Evolutionary conservation across 306 rosid species (phyloP).

Genomic region (Prunus mira): DNA sequence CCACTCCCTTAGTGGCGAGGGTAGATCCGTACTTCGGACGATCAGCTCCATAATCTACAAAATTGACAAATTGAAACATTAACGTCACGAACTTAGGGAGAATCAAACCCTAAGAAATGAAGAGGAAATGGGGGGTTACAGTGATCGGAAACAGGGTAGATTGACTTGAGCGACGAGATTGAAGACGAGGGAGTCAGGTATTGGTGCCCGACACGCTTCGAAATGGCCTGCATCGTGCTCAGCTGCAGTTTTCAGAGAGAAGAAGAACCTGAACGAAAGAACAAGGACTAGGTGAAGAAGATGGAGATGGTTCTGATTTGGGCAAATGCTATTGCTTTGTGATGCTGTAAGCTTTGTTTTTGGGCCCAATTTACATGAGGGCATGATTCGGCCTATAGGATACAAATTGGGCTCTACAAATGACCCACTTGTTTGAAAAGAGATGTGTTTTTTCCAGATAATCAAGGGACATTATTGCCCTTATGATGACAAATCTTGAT

Average conservation of each 20-base stretch:
- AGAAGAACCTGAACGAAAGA: background rate
- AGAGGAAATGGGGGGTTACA: conserved; percentile 31
- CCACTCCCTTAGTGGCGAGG: conserved; percentile 72
- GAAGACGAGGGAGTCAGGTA: conserved; percentile 43
- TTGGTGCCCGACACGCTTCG: conserved; percentile 71
- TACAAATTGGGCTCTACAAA: background rate
- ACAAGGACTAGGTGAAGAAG: background rate
- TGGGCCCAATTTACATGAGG: background rate
- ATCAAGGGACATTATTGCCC: background rate
- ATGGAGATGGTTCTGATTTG: background rate
- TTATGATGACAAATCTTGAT: too few relatives aligned
- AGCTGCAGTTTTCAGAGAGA: conserved; percentile 20
- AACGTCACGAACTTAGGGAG: background rate
- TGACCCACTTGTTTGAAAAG: background rate
- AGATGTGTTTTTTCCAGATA: background rate
- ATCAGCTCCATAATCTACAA: conserved; percentile 63
- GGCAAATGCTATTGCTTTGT: background rate
- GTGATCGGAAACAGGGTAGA: conserved; percentile 61
- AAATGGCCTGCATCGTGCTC: conserved; percentile 71
- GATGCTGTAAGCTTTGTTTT: background rate
- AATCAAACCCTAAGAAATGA: conserved; percentile 11
- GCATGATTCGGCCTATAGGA: background rate
- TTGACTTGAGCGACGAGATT: conserved; percentile 40
- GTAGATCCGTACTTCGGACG: conserved; percentile 63
- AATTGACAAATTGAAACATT: conserved; percentile 1